Conservation (phyloP, 2,329 filamentous ascomycete genomes). For the Penicillium glabrum region DNA sequence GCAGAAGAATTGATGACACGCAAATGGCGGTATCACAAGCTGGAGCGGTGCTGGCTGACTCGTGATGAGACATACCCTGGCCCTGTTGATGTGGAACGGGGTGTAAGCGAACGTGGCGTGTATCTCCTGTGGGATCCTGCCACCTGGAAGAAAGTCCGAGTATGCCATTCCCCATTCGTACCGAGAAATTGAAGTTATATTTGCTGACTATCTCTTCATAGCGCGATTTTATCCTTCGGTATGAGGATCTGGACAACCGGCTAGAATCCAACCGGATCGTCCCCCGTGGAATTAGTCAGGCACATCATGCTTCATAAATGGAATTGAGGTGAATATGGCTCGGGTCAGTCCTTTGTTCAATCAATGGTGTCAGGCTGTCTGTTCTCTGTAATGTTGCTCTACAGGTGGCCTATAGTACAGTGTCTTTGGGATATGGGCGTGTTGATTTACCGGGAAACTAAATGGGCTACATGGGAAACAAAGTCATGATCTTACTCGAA, state of each 20-base stretch:
- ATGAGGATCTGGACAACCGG: constrained; percentile 51
- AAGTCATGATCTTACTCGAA: constrained; percentile 21
- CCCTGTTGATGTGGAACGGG: constrained; percentile 49
- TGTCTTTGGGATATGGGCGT: constrained; percentile 24
- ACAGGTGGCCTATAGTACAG: constrained; percentile 24
- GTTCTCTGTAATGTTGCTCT: constrained; percentile 26
- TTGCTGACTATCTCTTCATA: constrained; percentile 22
- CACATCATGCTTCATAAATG: constrained; percentile 38
- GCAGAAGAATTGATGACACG: constrained; percentile 60
- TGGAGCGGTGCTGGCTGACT: constrained; percentile 53
- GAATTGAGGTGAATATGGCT: constrained; percentile 1
- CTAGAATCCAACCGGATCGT: constrained; percentile 40
- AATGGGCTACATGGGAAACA: constrained; percentile 24
- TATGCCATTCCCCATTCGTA: constrained; percentile 30
- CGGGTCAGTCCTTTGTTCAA: constrained; percentile 17
- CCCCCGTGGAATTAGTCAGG: constrained; percentile 35
- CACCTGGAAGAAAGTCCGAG: constrained; percentile 51
- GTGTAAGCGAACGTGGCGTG: constrained; percentile 51
- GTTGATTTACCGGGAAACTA: constrained; percentile 26
- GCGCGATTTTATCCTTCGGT: constrained; percentile 51
- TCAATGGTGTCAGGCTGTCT: constrained; percentile 35
- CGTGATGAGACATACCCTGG: constrained; percentile 49
- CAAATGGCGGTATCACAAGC: constrained; percentile 55
- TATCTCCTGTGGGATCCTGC: constrained; percentile 53
- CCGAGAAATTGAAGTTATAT: neutral